These are phyloP conservation scores for Begonia peltatifolia DNA, from an alignment of 306 rosid genomes.

Conservation along the genomic window DNA sequence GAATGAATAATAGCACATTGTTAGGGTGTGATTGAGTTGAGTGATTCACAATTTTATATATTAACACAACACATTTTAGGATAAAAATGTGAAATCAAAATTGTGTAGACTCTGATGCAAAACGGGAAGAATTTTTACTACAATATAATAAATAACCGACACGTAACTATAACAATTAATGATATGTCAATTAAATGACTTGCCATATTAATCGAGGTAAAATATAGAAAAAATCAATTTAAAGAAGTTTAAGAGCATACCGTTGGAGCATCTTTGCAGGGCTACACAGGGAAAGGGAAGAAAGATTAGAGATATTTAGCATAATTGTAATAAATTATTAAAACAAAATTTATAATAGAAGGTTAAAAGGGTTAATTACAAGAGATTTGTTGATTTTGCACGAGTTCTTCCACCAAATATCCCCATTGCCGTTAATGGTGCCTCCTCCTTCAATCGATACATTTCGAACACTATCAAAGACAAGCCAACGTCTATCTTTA, in stretches of 20 bases:
- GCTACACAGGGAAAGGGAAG: conserved; percentile 26
- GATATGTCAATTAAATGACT: too few relatives aligned
- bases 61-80: background rate
- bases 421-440: conserved; percentile 63
- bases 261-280: conserved; percentile 72
- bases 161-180: too few relatives aligned
- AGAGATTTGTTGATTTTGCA: conserved; percentile 37
- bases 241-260: conserved; percentile 16
- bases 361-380: conserved; percentile 17
- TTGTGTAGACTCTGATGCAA: too few relatives aligned
- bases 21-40: too few relatives aligned
- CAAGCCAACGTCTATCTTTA: conserved; percentile 37
- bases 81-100: too few relatives aligned
- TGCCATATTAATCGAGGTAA: background rate
- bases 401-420: conserved; percentile 75
- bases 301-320: conserved; percentile 7
- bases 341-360: background rate
- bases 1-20: too few relatives aligned
- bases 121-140: too few relatives aligned
- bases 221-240: background rate
- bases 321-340: background rate
- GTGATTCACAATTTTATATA: background rate
- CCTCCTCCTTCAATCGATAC: conserved; percentile 48
- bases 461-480: conserved; percentile 23
- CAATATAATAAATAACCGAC: background rate